phyloP scores from a whole-genome alignment of 768 basidiomycete species.

The Hemileccinum impolitum region DNA sequence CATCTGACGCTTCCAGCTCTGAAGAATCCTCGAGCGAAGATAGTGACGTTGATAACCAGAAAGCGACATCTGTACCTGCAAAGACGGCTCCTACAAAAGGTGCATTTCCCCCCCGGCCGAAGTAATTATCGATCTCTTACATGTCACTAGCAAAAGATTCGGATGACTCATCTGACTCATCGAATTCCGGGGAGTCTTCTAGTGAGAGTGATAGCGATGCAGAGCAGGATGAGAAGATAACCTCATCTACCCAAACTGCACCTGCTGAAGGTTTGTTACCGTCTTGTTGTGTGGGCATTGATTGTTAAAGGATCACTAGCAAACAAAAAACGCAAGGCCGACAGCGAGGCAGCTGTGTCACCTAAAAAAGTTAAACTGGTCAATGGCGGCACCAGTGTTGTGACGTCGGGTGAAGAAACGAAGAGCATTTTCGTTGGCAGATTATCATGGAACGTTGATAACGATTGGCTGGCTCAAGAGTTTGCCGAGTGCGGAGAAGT shows the following conservation, averaged over 20 bases:
- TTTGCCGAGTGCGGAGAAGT: slow-evolving; percentile 89
- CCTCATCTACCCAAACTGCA: slow-evolving; percentile 42
- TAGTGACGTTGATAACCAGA: background rate
- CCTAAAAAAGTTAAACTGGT: slow-evolving; percentile 82
- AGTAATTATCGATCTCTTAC: background rate
- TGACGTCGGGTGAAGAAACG: slow-evolving; percentile 41
- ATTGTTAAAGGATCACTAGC: slow-evolving; percentile 3
- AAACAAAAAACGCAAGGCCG: slow-evolving; percentile 78
- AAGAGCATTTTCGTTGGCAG: slow-evolving; percentile 88
- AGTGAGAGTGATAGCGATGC: slow-evolving; percentile 8
- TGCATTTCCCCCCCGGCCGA: background rate
- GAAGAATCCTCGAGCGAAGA: slow-evolving; percentile 8
- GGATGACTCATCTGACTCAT: slow-evolving; percentile 3
- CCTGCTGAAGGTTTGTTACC: slow-evolving; percentile 37
- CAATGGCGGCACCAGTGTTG: slow-evolving; percentile 43
- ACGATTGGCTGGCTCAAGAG: slow-evolving; percentile 90
- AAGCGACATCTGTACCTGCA: slow-evolving; percentile 31
- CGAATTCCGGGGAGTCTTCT: slow-evolving; percentile 13
- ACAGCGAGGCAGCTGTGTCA: slow-evolving; percentile 52
- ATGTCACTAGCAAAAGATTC: background rate
- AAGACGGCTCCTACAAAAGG: slow-evolving; percentile 40
- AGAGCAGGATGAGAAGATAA: background rate
- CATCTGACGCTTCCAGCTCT: slow-evolving; percentile 20
- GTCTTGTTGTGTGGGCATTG: background rate
- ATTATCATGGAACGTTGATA: slow-evolving; percentile 95